Percentiles rank a stretch among this genome's conserved stretches.
Conservation (phyloP, 139 green algal genomes). For the Coelastrella sp. region DNA sequence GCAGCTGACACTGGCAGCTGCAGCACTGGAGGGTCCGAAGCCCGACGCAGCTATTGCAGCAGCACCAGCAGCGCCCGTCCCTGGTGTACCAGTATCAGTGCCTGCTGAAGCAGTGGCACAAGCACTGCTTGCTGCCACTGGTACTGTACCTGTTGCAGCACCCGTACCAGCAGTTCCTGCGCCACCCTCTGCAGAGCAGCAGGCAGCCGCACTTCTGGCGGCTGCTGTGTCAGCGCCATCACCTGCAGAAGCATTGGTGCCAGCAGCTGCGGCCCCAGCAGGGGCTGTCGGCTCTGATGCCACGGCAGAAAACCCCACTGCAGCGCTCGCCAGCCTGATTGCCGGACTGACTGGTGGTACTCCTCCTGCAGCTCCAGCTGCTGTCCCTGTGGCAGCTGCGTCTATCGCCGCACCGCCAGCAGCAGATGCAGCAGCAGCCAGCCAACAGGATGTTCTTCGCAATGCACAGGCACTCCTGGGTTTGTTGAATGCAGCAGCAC, state of each 20-base stretch:
- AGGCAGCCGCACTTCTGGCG: conserved; percentile 22
- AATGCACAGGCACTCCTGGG: conserved; percentile 19
- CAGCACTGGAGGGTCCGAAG: neutral
- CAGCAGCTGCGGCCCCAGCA: neutral
- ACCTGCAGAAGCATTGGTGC: neutral
- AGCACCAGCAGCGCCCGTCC: neutral
- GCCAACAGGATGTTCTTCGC: neutral
- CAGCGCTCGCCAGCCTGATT: conserved; percentile 6
- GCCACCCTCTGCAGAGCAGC: neutral
- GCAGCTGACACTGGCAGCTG: conserved; percentile 17
- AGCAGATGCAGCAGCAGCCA: neutral
- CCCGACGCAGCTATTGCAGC: neutral
- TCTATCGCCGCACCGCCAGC: neutral
- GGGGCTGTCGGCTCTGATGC: neutral
- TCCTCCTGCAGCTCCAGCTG: neutral
- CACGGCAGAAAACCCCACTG: neutral
- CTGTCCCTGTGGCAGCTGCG: neutral
- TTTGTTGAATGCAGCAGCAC: neutral
- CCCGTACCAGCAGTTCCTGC: neutral
- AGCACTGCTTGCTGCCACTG: neutral
- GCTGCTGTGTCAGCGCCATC: neutral
- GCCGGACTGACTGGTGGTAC: conserved; percentile 8
- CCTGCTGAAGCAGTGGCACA: conserved; percentile 20
- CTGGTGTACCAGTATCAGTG: neutral
- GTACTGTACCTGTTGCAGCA: neutral